Evolutionary conservation across 2,329 filamentous ascomycete genomes (phyloP), one percentile per base, ranked within the genome.

Genomic region (Chaetomiaceae sp.): DNA sequence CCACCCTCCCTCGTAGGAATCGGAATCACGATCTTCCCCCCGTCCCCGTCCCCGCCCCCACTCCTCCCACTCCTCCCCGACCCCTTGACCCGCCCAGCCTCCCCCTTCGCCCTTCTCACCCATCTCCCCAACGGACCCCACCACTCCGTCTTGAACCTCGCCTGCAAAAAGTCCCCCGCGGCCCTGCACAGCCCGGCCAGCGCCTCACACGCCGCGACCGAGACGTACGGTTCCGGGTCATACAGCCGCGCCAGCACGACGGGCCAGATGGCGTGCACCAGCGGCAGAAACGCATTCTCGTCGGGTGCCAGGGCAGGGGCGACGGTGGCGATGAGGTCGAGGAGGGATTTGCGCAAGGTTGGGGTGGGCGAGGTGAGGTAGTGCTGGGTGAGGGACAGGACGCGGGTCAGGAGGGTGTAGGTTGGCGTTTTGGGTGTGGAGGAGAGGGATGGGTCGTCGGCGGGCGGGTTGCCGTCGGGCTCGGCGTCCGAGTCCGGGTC

Each of bases 251-350:
- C 75, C 1, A 86, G 73, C 5, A 96, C 73, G 6, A 95, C 86
- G 0, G 91, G 90, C 92, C 92, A 99, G 7, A 97, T 75, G 3
- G 87, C 85, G 68, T 97, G 94, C 61, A 97, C 84, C 0, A 97
- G 77, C 0, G 94, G 94, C 1, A 99, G 72, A 66, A 96, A 96
- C 0, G 84, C 82, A 56, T 91, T 84, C 65, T 96, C 87, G 60
- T 96, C 84, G 3, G 75, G 76, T 0, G 86, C 81, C 3, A 99
- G 79, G 1, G 87, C 78, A 1, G 85, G 81, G 4, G 86, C 80
- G 3, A 90, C 85, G 0, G 84, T 89, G 23, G 79, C 74, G 11
- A 97, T 79, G 5, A 97, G 81, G 14, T 82, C 80, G 9, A 99
- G 80, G 3, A 99, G 78, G 0, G 86, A 89, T 27, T 83, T 83